Evolutionary conservation across 768 basidiomycete species (phyloP).

Genomic region (Hydnomerulius pinastri): DNA sequence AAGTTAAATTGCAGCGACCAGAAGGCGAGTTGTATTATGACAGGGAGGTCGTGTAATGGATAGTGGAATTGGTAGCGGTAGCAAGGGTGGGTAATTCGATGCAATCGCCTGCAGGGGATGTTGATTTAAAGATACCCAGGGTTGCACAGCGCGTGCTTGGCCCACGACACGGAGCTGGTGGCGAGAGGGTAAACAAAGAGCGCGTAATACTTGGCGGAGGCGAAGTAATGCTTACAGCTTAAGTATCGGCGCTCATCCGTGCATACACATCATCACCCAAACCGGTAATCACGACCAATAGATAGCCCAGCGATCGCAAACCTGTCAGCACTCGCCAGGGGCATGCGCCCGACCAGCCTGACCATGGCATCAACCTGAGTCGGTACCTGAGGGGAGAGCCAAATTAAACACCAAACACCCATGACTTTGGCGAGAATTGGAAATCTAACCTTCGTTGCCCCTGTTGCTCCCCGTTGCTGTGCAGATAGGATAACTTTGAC

Average conservation of each 20-base stretch:
- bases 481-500: not conserved
- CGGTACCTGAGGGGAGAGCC: not conserved
- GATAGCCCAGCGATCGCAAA: no score
- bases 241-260: not conserved
- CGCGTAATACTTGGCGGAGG: not conserved
- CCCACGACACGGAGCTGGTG: not conserved
- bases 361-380: not conserved
- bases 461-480: no score
- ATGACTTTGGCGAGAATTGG: not conserved
- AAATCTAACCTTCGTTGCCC: not conserved
- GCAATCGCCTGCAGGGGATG: not conserved
- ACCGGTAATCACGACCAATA: no score
- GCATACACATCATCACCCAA: no score
- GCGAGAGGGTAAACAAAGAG: not conserved
- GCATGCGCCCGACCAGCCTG: not conserved
- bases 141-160: not conserved
- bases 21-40: not conserved
- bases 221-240: not conserved
- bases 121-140: not conserved
- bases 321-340: no score
- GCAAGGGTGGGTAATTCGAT: not conserved
- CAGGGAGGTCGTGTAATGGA: not conserved
- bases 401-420: not conserved
- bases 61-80: not conserved
- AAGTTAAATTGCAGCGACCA: not conserved